Conservation (phyloP, 257 asterid genomes). For the Nicotiana otophora region DNA sequence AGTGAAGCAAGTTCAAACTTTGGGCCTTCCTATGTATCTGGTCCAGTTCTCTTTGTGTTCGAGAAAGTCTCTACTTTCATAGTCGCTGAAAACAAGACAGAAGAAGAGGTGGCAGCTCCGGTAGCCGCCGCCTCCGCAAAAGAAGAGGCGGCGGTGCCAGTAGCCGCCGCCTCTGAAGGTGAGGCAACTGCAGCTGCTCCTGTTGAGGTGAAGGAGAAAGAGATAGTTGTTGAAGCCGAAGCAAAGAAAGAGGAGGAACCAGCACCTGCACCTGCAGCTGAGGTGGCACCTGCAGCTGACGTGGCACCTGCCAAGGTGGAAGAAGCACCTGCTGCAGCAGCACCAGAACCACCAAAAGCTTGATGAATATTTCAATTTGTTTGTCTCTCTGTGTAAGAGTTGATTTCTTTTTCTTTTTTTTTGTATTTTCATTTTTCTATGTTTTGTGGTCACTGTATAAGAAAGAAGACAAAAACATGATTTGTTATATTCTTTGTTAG, state of each 20-base stretch:
- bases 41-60: conserved; percentile 63
- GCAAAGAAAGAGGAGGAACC: conserved; percentile 13
- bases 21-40: conserved; percentile 57
- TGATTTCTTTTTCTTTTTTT: neutral
- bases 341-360: conserved; percentile 43
- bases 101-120: conserved; percentile 24
- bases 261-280: neutral
- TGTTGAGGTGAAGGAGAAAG: conserved; percentile 48
- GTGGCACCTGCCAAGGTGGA: conserved; percentile 30
- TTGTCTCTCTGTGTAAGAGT: conserved; percentile 11
- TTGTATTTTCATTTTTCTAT: neutral
- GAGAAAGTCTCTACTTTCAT: conserved; percentile 61
- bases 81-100: conserved; percentile 39
- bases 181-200: conserved; percentile 13
- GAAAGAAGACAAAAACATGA: conserved; percentile 10
- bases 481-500: conserved; percentile 30
- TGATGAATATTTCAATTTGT: conserved; percentile 18
- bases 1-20: conserved; percentile 55
- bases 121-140: neutral
- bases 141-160: conserved; percentile 13
- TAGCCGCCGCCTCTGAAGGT: neutral
- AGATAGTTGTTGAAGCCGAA: conserved; percentile 38
- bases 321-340: conserved; percentile 23
- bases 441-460: conserved; percentile 6
- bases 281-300: conserved; percentile 17